phyloP scores from a whole-genome alignment of 805 yeast genomes.

The Yarrowia deformans region DNA sequence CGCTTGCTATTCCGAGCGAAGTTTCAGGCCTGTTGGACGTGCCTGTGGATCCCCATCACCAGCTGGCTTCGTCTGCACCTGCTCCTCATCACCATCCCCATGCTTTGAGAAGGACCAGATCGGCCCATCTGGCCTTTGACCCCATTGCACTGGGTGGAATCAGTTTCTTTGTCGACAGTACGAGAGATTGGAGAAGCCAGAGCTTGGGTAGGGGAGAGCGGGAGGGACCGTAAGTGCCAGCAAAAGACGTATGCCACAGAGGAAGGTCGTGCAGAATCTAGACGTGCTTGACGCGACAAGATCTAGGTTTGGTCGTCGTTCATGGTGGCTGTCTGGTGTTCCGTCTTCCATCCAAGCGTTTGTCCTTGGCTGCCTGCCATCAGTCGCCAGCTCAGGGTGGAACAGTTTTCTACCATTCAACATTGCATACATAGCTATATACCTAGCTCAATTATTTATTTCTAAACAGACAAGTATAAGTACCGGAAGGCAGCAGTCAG shows the following conservation, averaged over 20 bases:
- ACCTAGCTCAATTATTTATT: slow-evolving; percentile 12
- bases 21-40: slow-evolving; percentile 13
- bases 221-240: not conserved
- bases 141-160: slow-evolving; percentile 11
- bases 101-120: slow-evolving; percentile 16
- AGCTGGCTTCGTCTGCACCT: slow-evolving; percentile 11
- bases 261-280: too few species aligned
- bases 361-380: too few species aligned
- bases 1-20: slow-evolving; percentile 22
- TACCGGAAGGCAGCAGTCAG: too few species aligned
- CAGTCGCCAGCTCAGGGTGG: not conserved
- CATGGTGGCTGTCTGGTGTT: too few species aligned
- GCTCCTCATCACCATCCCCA: slow-evolving; percentile 13
- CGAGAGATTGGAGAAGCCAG: slow-evolving; percentile 21
- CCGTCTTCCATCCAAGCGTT: too few species aligned
- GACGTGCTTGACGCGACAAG: too few species aligned
- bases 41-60: slow-evolving; percentile 3
- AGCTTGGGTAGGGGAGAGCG: slow-evolving; percentile 3
- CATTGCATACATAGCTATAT: slow-evolving; percentile 19
- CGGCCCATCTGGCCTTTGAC: slow-evolving; percentile 21
- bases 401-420: not conserved
- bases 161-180: slow-evolving; percentile 8
- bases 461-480: not conserved
- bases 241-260: too few species aligned
- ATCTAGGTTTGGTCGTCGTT: too few species aligned